Conservation (phyloP, 2,329 filamentous ascomycete genomes). For the Claviceps arundinis region DNA sequence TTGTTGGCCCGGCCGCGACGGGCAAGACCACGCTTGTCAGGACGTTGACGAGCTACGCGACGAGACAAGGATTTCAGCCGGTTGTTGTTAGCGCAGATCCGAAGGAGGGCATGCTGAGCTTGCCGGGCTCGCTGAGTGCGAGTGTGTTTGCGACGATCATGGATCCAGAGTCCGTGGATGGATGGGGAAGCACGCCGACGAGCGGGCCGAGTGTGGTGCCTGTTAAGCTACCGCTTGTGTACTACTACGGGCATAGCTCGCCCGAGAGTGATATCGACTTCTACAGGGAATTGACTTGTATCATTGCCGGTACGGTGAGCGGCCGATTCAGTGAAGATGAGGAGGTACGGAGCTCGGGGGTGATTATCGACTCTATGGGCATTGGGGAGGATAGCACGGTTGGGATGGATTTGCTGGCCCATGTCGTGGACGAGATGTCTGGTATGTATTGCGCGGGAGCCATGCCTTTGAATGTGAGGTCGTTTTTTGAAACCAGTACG, state of each 20-base stretch:
- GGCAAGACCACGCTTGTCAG: constrained; percentile 77
- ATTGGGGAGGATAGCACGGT: constrained; percentile 51
- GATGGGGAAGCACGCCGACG: constrained; percentile 82
- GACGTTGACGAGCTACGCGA: constrained; percentile 67
- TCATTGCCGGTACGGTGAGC: constrained; percentile 66
- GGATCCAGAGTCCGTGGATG: constrained; percentile 66
- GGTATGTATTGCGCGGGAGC: constrained; percentile 16
- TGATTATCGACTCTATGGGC: constrained; percentile 76
- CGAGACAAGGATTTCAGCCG: constrained; percentile 59
- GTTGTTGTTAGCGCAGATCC: constrained; percentile 78
- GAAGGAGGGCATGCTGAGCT: constrained; percentile 60
- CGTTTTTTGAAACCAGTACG: no score
- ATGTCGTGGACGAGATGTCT: constrained; percentile 51
- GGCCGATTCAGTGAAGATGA: constrained; percentile 65
- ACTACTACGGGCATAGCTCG: constrained; percentile 66
- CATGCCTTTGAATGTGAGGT: no score
- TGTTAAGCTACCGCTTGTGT: constrained; percentile 83
- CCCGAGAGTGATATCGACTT: constrained; percentile 60
- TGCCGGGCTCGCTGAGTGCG: constrained; percentile 73
- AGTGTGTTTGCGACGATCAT: constrained; percentile 78
- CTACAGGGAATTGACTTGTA: constrained; percentile 61
- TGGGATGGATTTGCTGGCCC: constrained; percentile 64
- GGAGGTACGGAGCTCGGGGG: constrained; percentile 56
- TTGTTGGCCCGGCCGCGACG: constrained; percentile 63
- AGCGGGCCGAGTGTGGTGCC: constrained; percentile 79